Evolutionary conservation across 139 green algal genomes (phyloP), one percentile per base, ranked within the genome.

Genomic region (Coelastrella sp.): DNA sequence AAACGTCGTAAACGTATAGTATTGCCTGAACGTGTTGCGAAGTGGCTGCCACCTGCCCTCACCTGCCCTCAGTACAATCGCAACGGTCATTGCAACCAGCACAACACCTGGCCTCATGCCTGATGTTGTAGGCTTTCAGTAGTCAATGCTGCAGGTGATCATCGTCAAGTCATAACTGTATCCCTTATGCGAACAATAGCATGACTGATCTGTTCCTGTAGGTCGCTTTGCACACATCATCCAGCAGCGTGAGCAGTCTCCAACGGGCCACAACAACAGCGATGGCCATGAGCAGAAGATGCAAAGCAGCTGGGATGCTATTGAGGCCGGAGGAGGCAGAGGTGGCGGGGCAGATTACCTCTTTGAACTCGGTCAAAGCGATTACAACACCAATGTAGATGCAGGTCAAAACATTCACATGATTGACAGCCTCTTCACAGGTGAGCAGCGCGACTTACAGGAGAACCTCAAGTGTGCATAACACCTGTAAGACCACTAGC

Each of bases 341-440:
- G 77, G 66, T 23, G 53, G 35, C 5, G 89, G 84, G 5, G 84
- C 89, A 1, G 91, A 94, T 67, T 94, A 92, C 27, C 62, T 94
- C 21, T 94, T 88, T 50, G 89, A 94, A 66, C 57, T 94, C 35
- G 91, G 91, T 15, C 30, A 77, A 5, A 77, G 62, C 34, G 57
- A 85, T 35, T 85, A 85, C 80, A 86, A 86, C 50, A 86, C 80
- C 6, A 86, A 86, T 45, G 80, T 86, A 51, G 67, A 79, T 41
- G 63, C 89, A 69, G 62, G 62, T 30, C 87, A 93, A 69, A 93
- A 92, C 71, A 73, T 86, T 11, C 73, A 88, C 30, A 89, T 93
- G 72, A 89, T 96, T 25, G 93, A 96, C 83, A 69, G 62, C 62
- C 30, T 96, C 1, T 96, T 96, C 64, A 87, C 92, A 11, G 67